Conservation (phyloP, 208 protist species). For the Novymonas esmeraldas region DNA sequence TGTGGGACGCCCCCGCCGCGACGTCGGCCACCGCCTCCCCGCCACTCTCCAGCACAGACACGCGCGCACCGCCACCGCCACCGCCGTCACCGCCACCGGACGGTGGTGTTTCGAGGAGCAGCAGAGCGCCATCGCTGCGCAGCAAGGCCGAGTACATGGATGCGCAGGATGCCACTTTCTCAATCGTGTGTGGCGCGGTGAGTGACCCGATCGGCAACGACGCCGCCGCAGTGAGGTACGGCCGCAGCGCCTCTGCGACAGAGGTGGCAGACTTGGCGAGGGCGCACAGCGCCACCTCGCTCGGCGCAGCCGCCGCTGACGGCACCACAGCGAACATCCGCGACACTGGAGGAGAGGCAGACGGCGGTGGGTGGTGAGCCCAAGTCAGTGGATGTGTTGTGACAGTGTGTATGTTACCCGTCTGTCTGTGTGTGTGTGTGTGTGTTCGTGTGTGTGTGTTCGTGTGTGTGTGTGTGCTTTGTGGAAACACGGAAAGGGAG, state of each 20-base stretch:
- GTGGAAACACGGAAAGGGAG: neutral
- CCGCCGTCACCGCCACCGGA: neutral
- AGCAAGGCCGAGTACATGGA: slow-evolving; percentile 29
- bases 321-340: slow-evolving; percentile 27
- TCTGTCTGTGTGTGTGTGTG: neutral
- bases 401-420: neutral
- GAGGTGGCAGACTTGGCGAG: slow-evolving; percentile 25
- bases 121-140: slow-evolving; percentile 24
- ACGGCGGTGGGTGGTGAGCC: neutral
- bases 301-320: slow-evolving; percentile 13
- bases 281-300: slow-evolving; percentile 3
- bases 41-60: slow-evolving; percentile 37
- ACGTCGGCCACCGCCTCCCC: slow-evolving; percentile 66
- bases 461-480: neutral
- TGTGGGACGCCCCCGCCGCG: slow-evolving; percentile 69
- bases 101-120: slow-evolving; percentile 15
- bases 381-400: neutral
- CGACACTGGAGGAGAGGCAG: neutral
- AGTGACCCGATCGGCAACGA: neutral
- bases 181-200: neutral
- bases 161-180: slow-evolving; percentile 28
- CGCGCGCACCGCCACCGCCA: slow-evolving; percentile 13
- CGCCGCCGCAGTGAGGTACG: slow-evolving; percentile 3
- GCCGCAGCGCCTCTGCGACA: slow-evolving; percentile 19
- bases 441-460: neutral